Base-by-base conservation (phyloP, 495 filamentous ascomycete genomes). In the Cercophora newfieldiana region DNA sequence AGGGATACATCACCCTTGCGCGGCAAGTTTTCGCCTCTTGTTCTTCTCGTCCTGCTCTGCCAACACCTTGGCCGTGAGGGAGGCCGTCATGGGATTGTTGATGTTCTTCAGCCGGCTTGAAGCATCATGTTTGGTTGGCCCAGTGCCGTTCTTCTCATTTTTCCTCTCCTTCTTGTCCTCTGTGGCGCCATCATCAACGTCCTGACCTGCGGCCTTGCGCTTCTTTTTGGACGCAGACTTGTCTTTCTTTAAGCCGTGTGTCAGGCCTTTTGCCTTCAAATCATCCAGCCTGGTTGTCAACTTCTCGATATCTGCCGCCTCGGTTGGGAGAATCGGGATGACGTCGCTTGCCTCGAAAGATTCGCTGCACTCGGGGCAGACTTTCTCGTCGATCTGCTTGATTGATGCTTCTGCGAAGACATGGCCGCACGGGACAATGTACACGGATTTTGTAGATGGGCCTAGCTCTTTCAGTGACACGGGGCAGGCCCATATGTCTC, bases 401-500 rank as follows among this genome's bases (percentile, higher is more conserved):
- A 97, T 85, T 8, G 91, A 91, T 57, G 86, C 87, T 67, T 94
- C 92, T 1, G 91, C 87, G 75, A 98, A 98, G 1, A 91, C 96
- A 84, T 98, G 96, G 1, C 95, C 95, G 71, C 95, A 99, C 0
- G 95, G 95, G 18, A 97, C 92, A 6, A 99, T 72, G 75, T 98
- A 99, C 19, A 96, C 92, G 10, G 91, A 81, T 78, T 88, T 93
- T 18, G 90, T 88, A 12, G 82, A 85, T 0, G 93, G 86, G 1
- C 96, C 96, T 55, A 99, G 77, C 74, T 89, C 86, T 76, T 96
- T 96, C 50, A 88, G 85, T n/a, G 91, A 93, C 25, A 98, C 84
- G 1, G 94, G 94, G 73, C 95, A 99, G 21, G 92, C 84, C 84
- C 90, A 94, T 30, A 81, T 78, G 31, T 81, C 79, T 56, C 82